Evolutionary conservation across 495 filamentous ascomycete species (phyloP).

Genomic region (Zalerion maritima): DNA sequence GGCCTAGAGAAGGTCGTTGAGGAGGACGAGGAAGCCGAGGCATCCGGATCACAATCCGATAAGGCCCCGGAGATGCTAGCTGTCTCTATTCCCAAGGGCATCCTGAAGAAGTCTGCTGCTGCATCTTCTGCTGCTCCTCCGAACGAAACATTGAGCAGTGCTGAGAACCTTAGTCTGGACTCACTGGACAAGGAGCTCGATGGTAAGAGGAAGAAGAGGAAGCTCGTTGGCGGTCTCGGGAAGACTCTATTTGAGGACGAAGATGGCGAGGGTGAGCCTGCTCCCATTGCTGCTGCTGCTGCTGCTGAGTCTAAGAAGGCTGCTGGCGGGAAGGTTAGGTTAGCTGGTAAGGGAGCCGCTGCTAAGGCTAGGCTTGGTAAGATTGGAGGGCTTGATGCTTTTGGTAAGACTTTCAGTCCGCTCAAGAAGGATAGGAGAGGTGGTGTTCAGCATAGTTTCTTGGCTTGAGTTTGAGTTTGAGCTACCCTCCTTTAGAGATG

Average conservation of each 20-base stretch:
- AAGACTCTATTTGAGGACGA: constrained; percentile 69
- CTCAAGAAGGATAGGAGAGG: constrained; percentile 63
- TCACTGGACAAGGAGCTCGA: constrained; percentile 30
- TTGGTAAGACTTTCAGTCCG: constrained; percentile 52
- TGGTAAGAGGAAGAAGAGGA: constrained; percentile 60
- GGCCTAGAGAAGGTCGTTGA: constrained; percentile 37
- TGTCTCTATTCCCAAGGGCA: too few relatives aligned
- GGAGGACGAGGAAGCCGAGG: constrained; percentile 18
- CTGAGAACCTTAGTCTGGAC: too few relatives aligned
- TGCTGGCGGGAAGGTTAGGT: constrained; percentile 16
- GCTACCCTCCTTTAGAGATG: too few relatives aligned
- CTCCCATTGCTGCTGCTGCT: constrained; percentile 4
- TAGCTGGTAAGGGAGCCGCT: constrained; percentile 12
- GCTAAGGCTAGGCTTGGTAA: constrained; percentile 16
- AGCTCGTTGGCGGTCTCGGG: constrained; percentile 44
- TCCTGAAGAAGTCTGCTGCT: constrained; percentile 7
- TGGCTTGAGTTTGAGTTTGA: constrained; percentile 24
- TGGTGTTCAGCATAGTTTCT: constrained; percentile 35
- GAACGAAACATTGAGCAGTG: neutral
- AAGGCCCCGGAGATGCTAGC: too few relatives aligned
- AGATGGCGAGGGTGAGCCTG: constrained; percentile 35
- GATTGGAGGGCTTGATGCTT: constrained; percentile 22
- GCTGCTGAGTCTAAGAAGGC: constrained; percentile 15
- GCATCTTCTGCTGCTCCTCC: neutral
- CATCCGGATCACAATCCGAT: too few relatives aligned